phyloP scores from a whole-genome alignment of 1,139 yeast genomes.

The Kurtzmaniella quercitrusa region DNA sequence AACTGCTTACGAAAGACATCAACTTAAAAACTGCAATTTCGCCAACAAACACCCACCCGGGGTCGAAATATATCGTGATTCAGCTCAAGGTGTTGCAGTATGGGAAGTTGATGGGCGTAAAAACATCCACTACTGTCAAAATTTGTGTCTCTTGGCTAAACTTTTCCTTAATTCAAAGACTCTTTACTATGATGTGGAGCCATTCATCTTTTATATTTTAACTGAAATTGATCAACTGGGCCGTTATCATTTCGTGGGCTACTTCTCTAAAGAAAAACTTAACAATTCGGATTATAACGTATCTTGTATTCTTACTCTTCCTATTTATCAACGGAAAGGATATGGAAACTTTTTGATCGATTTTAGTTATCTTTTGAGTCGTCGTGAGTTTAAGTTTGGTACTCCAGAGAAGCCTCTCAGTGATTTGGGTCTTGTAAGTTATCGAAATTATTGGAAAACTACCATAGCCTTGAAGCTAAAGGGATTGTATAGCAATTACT shows the following conservation, averaged over 20 bases:
- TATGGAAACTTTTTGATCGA: conserved; percentile 87
- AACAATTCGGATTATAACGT: conserved; percentile 75
- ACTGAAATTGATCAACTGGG: conserved; percentile 59
- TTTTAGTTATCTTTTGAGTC: conserved; percentile 76
- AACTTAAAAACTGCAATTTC: conserved; percentile 57
- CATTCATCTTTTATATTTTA: conserved; percentile 82
- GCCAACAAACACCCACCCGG: conserved; percentile 80
- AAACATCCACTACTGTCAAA: conserved; percentile 79
- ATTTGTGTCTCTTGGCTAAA: conserved; percentile 83
- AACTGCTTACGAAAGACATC: conserved; percentile 65
- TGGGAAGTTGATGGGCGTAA: conserved; percentile 94
- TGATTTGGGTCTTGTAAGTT: conserved; percentile 79
- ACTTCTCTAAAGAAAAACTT: conserved; percentile 85
- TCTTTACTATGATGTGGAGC: conserved; percentile 90
- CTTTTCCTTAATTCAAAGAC: conserved; percentile 88
- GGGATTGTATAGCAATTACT: conserved; percentile 25
- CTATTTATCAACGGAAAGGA: conserved; percentile 83
- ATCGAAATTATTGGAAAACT: conserved; percentile 82
- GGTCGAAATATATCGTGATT: conserved; percentile 75
- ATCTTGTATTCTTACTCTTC: conserved; percentile 86
- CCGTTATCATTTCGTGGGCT: conserved; percentile 83
- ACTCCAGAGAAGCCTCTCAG: conserved; percentile 95
- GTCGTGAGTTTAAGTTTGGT: conserved; percentile 74
- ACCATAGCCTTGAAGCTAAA: conserved; percentile 47
- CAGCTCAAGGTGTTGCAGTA: conserved; percentile 48